Percentiles rank a stretch among this genome's conserved stretches.
These are phyloP conservation scores for Amniculicola lignicola DNA, from an alignment of 495 filamentous ascomycete species.

Conservation along the genomic window DNA sequence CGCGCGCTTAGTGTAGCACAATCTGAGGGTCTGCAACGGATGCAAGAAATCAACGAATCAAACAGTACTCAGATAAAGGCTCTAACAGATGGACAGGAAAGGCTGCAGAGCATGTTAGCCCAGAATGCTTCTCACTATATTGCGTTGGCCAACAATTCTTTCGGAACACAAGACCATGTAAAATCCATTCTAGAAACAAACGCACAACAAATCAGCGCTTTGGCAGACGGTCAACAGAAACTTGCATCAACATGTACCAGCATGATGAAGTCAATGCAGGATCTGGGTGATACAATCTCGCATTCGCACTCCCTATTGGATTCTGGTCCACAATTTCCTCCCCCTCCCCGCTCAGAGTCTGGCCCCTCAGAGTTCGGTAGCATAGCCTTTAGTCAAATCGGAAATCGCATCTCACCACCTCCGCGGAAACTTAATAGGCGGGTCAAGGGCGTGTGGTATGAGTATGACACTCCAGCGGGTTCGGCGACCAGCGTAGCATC, in stretches of 20 bases:
- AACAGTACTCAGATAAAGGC: slow-evolving; percentile 31
- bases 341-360: too few relatives aligned
- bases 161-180: slow-evolving; percentile 14
- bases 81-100: slow-evolving; percentile 19
- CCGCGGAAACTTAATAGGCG: slow-evolving; percentile 23
- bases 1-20: slow-evolving; percentile 22
- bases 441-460: slow-evolving; percentile 29
- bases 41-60: slow-evolving; percentile 31
- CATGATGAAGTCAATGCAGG: slow-evolving; percentile 18
- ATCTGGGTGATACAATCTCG: slow-evolving; percentile 1
- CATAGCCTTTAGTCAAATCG: background rate
- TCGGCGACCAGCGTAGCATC: too few relatives aligned
- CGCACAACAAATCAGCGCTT: slow-evolving; percentile 14
- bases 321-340: too few relatives aligned
- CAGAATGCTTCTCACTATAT: slow-evolving; percentile 25
- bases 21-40: slow-evolving; percentile 20
- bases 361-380: background rate
- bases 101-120: slow-evolving; percentile 10
- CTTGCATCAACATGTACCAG: slow-evolving; percentile 6
- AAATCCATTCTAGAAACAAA: slow-evolving; percentile 6
- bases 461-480: slow-evolving; percentile 27
- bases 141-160: slow-evolving; percentile 22
- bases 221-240: slow-evolving; percentile 9
- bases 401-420: slow-evolving; percentile 13
- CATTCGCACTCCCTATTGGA: background rate